Evolutionary conservation across 2,329 filamentous ascomycete species (phyloP).

Genomic region (Aspergillus sp.): DNA sequence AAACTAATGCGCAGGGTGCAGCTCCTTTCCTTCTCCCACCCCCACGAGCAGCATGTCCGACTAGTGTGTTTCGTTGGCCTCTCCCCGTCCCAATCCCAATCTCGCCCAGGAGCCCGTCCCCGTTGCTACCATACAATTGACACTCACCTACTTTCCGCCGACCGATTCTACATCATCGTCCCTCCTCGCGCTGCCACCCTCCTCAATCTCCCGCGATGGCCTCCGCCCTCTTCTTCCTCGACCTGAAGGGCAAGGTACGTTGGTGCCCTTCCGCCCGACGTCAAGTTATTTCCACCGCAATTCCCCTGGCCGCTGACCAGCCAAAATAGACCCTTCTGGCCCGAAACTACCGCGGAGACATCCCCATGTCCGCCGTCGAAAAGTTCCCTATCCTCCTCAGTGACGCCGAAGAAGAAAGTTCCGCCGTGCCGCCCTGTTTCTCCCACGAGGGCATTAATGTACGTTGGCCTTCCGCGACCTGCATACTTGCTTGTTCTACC

Average conservation of each 20-base stretch:
- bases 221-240: constrained; percentile 96
- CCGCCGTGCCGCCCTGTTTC: constrained; percentile 95
- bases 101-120: constrained; percentile 14
- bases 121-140: constrained; percentile 12
- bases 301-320: constrained; percentile 18
- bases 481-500: constrained; percentile 1
- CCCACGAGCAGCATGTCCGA: constrained; percentile 14
- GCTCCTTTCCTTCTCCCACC: neutral
- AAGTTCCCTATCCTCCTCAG: constrained; percentile 94
- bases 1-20: neutral
- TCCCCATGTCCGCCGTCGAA: constrained; percentile 98
- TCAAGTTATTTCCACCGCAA: constrained; percentile 2
- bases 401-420: constrained; percentile 98
- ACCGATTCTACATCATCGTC: constrained; percentile 1
- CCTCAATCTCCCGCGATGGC: constrained; percentile 66
- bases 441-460: constrained; percentile 98
- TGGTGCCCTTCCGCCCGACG: neutral
- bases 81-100: constrained; percentile 11
- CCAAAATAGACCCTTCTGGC: constrained; percentile 81
- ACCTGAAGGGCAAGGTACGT: constrained; percentile 97
- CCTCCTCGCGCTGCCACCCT: constrained; percentile 14
- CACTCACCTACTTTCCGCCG: constrained; percentile 10
- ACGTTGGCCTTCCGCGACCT: constrained; percentile 38
- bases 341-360: constrained; percentile 97
- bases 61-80: constrained; percentile 24